Percentiles rank a stretch among this genome's conserved stretches.
phyloP scores from a whole-genome alignment of 2,329 filamentous ascomycete species.

The Xylariaceae sp. region DNA sequence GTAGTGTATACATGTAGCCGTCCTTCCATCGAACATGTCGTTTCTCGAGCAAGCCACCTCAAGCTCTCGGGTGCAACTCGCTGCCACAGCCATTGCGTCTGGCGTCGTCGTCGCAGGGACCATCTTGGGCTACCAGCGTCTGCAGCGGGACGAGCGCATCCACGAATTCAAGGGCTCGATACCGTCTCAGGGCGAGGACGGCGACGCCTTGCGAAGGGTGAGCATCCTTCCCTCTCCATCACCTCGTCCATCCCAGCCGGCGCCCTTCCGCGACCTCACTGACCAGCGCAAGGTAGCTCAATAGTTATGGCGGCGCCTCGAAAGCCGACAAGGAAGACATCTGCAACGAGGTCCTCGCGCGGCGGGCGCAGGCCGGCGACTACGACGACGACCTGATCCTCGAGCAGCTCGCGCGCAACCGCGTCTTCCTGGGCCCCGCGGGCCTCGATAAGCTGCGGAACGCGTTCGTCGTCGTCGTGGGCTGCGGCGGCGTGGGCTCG shows the following conservation, averaged over 20 bases:
- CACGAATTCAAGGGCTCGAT: conserved; percentile 64
- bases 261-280: conserved; percentile 9
- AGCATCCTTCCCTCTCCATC: neutral
- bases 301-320: conserved; percentile 60
- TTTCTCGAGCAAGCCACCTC: conserved; percentile 48
- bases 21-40: conserved; percentile 28
- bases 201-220: conserved; percentile 43
- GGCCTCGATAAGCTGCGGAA: conserved; percentile 79
- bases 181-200: conserved; percentile 43
- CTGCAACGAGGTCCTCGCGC: conserved; percentile 60
- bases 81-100: conserved; percentile 69
- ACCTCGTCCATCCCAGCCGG: neutral
- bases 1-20: neutral
- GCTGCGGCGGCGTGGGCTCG: conserved; percentile 92
- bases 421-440: conserved; percentile 83
- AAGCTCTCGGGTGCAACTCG: conserved; percentile 61
- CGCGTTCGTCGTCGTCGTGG: conserved; percentile 86
- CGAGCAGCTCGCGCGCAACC: conserved; percentile 91
- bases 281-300: conserved; percentile 51
- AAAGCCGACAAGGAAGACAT: conserved; percentile 62
- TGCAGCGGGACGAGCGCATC: conserved; percentile 58
- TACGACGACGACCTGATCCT: conserved; percentile 81
- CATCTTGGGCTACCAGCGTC: conserved; percentile 63
- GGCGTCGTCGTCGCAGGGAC: conserved; percentile 63
- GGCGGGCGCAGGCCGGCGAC: conserved; percentile 63